Percentiles rank a stretch among this genome's conserved stretches.
Conservation (phyloP, 495 filamentous ascomycete species). For the Aspergillus cavernicola region DNA sequence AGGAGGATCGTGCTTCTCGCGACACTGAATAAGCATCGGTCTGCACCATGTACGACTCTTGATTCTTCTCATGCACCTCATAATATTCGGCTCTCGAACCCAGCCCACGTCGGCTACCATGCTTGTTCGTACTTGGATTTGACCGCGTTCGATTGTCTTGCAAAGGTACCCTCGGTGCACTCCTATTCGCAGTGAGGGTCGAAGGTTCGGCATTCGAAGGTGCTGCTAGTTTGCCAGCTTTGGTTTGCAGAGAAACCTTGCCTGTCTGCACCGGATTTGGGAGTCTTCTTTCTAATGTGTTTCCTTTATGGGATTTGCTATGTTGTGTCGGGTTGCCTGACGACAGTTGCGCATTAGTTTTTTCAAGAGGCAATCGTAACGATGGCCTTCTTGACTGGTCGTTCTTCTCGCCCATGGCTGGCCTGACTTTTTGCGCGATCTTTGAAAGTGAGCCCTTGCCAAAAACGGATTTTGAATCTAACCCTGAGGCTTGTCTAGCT, state of each 20-base stretch:
- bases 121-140: slow-evolving; percentile 21
- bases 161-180: slow-evolving; percentile 40
- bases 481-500: background rate
- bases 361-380: slow-evolving; percentile 16
- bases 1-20: slow-evolving; percentile 44
- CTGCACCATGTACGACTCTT: slow-evolving; percentile 55
- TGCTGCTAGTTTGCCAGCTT: slow-evolving; percentile 8
- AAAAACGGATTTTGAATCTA: slow-evolving; percentile 15
- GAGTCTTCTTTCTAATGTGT: slow-evolving; percentile 21
- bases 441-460: slow-evolving; percentile 31
- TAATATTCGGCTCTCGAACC: slow-evolving; percentile 45
- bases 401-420: slow-evolving; percentile 22
- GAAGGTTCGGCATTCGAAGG: slow-evolving; percentile 9
- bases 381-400: slow-evolving; percentile 25
- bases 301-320: slow-evolving; percentile 17
- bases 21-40: slow-evolving; percentile 59
- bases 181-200: slow-evolving; percentile 30
- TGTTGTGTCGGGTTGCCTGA: slow-evolving; percentile 4
- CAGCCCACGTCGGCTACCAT: slow-evolving; percentile 17
- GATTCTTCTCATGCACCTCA: slow-evolving; percentile 49
- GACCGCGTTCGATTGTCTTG: slow-evolving; percentile 22
- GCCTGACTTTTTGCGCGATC: slow-evolving; percentile 36
- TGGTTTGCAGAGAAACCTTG: slow-evolving; percentile 11
- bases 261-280: slow-evolving; percentile 16
- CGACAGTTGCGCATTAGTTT: slow-evolving; percentile 12